Evolutionary conservation across 441 rosid genomes (phyloP), one percentile per base, ranked within the genome.

Genomic region (Corymbia calophylla): DNA sequence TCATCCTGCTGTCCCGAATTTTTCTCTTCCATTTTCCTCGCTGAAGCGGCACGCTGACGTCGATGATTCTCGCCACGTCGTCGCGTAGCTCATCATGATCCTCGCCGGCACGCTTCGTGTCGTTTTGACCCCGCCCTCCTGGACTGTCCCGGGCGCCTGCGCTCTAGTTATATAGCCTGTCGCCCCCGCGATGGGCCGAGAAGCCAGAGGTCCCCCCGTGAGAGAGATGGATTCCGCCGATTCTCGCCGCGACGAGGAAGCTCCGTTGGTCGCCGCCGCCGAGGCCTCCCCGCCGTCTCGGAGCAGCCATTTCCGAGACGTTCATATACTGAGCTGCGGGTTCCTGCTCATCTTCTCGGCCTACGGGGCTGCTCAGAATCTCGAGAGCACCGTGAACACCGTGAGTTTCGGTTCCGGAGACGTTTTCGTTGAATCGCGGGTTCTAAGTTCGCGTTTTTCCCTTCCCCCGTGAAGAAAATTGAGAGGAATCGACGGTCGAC

Each of bases 351-450:
- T 97, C 89, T 97, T 97, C 92, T 96, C 94, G 88, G 96, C 99
- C 87, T 97, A 92, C 87, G 99, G 99, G 84, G 99, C 99, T 88
- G 98, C 99, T 90, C 99, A 97, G 95, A 98, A 98, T 93, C 95
- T 97, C 35, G 96, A 97, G 92, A 95, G 97, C 21, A 97, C 97
- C 47, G 90, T 97, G 89, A 96, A 96, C 88, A 92, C 95, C 60
- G 98, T 97, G 86, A 93, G 95, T 87, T 62, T 5, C 64, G 64
- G n/a, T 58, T 77, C 10, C 27, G 23, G 87, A 29, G 66, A 44
- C 16, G 48, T 80, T 87, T 62, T n/a, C 87, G 53, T 89, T 89
- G 87, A 68, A 23, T 86, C 73, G n/a, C 66, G 27, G 70, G 82
- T 44, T 86, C 80, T 7, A 54, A 35, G 81, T 70, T 70, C 25